Conservation (phyloP, 495 filamentous ascomycete genomes). For the Penicillium canescens region DNA sequence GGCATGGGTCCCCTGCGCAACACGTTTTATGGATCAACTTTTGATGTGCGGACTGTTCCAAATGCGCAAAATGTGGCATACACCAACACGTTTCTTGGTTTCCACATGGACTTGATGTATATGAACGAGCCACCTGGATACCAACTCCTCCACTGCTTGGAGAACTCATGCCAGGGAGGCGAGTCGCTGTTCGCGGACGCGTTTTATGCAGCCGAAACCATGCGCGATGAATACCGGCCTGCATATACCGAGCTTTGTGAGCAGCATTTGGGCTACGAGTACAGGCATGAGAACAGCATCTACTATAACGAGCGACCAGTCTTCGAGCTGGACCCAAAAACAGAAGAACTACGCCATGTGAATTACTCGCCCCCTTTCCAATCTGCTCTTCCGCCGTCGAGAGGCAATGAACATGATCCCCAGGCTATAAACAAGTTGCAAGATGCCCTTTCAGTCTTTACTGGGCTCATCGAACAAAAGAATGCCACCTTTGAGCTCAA, state of each 20-base stretch:
- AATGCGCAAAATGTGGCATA: slow-evolving; percentile 89
- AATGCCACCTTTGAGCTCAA: slow-evolving; percentile 64
- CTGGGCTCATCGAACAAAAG: slow-evolving; percentile 41
- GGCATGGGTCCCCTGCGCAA: slow-evolving; percentile 74
- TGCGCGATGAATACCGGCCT: slow-evolving; percentile 29
- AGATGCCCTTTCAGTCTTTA: slow-evolving; percentile 42
- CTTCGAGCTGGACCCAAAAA: slow-evolving; percentile 41
- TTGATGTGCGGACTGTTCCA: slow-evolving; percentile 79
- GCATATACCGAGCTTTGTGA: slow-evolving; percentile 41
- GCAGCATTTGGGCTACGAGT: slow-evolving; percentile 61
- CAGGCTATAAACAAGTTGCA: neutral
- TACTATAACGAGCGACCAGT: slow-evolving; percentile 57
- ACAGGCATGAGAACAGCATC: slow-evolving; percentile 61
- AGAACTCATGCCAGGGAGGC: slow-evolving; percentile 73
- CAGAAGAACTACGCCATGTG: slow-evolving; percentile 36
- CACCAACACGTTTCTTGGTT: slow-evolving; percentile 72
- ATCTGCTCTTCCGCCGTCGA: slow-evolving; percentile 38
- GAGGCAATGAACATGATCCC: neutral
- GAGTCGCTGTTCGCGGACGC: slow-evolving; percentile 81
- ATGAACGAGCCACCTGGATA: slow-evolving; percentile 74
- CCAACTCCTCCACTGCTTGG: slow-evolving; percentile 84
- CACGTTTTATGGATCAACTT: slow-evolving; percentile 87
- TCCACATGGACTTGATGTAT: slow-evolving; percentile 95
- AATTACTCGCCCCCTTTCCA: slow-evolving; percentile 78
- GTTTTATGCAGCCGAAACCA: slow-evolving; percentile 54